Base-by-base conservation (phyloP, 1,139 yeast genomes). In the Zygoascus meyerae region DNA sequence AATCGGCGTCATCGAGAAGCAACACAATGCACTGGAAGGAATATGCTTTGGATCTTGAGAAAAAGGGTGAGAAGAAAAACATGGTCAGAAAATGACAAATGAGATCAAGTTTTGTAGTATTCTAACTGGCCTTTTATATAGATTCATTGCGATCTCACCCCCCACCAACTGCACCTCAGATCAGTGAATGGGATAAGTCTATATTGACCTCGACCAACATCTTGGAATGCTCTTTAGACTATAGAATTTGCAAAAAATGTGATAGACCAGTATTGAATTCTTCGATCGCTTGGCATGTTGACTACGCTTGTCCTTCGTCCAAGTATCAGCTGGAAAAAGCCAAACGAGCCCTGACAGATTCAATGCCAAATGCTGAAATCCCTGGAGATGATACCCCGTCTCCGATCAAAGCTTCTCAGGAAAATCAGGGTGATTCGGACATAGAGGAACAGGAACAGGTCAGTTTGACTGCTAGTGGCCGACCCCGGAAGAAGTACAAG, bases 221-320 rank as follows among this genome's bases (percentile, higher is more conserved):
- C n/a, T 52, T 65, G 41, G 51, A 56, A 10, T 54, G 66, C 10
- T 56, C 54, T 26, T 48, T 60, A 42, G 61, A 60, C 44, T 59
- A 61, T 42, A 51, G 52, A 17, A 37, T 66, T 16, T 66, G 70
- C 40, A 55, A 61, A 15, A 57, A 52, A 39, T 66, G 70, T 47
- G 43, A 52, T 11, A 58, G 68, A 42, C 70, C 70, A 2, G 43
- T 57, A 11, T 49, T 66, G 35, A 53, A 50, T 12, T 44, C 55
- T 2, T 60, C 61, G 11, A 48, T 58, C 16, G 51, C 52, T 33
- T 48, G 49, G 34, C 66, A 62, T 48, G 44, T 57, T 32, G 34
- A 44, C 30, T 32, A 26, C 32, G 42, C 42, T 3, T 38, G 42
- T 38, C 42, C 47, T 5, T 34, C 29, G 36, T 31, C 37, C 7